Conservation (phyloP, 768 basidiomycete species). For the Leccinum disarticulatum region DNA sequence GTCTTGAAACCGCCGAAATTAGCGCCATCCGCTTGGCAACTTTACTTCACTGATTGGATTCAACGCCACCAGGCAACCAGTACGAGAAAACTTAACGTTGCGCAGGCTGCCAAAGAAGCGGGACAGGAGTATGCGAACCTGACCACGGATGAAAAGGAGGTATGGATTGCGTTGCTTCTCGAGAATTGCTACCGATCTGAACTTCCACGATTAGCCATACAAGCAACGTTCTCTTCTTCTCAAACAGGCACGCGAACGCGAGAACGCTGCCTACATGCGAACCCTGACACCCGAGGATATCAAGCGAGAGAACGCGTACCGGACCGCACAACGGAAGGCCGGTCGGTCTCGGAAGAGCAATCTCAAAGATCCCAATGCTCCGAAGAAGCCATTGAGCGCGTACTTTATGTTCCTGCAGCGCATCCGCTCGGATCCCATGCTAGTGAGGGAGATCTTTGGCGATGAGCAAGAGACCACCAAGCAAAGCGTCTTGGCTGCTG, state of each 20-base stretch:
- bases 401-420: constrained; percentile 95
- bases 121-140: constrained; percentile 86
- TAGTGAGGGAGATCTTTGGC: constrained; percentile 83
- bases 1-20: constrained; percentile 84
- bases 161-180: constrained; percentile 36
- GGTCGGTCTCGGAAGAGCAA: constrained; percentile 92
- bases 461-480: constrained; percentile 92
- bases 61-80: constrained; percentile 79
- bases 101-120: constrained; percentile 93
- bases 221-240: constrained; percentile 79
- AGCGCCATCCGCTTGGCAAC: constrained; percentile 93
- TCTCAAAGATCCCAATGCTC: constrained; percentile 95
- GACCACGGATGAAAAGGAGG: constrained; percentile 81
- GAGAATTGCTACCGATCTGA: constrained; percentile 23
- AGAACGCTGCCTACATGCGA: constrained; percentile 81
- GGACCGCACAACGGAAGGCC: constrained; percentile 89
- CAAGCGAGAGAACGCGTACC: constrained; percentile 88
- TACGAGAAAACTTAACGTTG: constrained; percentile 87
- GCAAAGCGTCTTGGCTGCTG: constrained; percentile 91
- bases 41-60: constrained; percentile 96
- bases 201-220: constrained; percentile 60
- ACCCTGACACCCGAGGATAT: constrained; percentile 92
- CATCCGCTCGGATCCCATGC: constrained; percentile 72
- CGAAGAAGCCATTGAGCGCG: constrained; percentile 91
- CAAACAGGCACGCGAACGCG: constrained; percentile 83